These are phyloP conservation scores for Heliosperma pusillum DNA, from an alignment of 148 eudicot species.

Conservation along the genomic window DNA sequence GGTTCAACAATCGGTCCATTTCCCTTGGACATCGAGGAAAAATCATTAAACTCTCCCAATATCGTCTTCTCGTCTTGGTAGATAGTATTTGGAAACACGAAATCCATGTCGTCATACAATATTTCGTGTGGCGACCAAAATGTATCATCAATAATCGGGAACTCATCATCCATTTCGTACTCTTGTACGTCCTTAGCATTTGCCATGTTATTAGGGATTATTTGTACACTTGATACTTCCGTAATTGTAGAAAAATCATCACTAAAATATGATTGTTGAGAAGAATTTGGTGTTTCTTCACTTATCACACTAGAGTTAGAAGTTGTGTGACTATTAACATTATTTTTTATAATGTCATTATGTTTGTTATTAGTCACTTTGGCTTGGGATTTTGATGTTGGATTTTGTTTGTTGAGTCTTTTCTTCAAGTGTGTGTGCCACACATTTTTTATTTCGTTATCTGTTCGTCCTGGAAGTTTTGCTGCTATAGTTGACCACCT, in stretches of 20 bases:
- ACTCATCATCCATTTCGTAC: conserved; percentile 18
- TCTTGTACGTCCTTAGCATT: conserved; percentile 11
- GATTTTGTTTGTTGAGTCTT: conserved; percentile 35
- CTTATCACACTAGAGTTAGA: conserved; percentile 4
- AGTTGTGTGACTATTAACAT: background rate
- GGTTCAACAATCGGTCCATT: background rate
- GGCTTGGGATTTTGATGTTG: conserved; percentile 23
- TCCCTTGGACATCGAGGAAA: background rate
- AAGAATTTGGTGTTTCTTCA: conserved; percentile 14
- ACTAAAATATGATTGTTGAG: conserved; percentile 37
- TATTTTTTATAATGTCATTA: background rate
- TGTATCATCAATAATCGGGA: conserved; percentile 48
- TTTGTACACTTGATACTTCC: conserved; percentile 24
- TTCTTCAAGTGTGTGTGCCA: conserved; percentile 88
- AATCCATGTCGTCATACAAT: conserved; percentile 3
- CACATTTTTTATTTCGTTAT: conserved; percentile 74
- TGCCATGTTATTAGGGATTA: background rate
- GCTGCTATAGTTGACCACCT: conserved; percentile 87
- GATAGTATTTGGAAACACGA: background rate
- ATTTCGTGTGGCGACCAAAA: conserved; percentile 42
- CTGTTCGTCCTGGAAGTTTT: conserved; percentile 73
- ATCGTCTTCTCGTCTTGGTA: background rate
- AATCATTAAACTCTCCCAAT: background rate
- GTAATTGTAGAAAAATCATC: conserved; percentile 39
- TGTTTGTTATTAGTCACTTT: background rate